Conservation (phyloP, 2,329 filamentous ascomycete species). For the Xylaria sp. region DNA sequence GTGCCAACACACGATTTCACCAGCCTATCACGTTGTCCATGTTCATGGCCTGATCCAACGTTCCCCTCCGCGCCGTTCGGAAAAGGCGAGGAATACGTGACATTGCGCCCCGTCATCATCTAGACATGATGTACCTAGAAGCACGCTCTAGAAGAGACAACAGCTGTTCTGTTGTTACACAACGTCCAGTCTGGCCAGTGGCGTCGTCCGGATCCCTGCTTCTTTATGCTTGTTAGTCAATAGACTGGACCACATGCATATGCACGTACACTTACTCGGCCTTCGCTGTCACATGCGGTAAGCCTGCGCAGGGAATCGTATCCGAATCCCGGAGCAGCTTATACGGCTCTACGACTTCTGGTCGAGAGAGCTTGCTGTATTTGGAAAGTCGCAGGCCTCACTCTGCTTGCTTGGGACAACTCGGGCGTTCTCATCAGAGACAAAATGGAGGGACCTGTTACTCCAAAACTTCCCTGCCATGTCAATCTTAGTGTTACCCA, state of each 20-base stretch:
- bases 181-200: constrained; percentile 32
- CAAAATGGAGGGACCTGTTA: constrained; percentile 19
- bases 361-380: constrained; percentile 19
- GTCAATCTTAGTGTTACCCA: constrained; percentile 29
- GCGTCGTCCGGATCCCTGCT: constrained; percentile 32
- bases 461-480: constrained; percentile 12
- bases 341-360: constrained; percentile 12
- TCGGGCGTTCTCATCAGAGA: background rate
- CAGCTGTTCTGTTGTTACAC: constrained; percentile 29
- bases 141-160: constrained; percentile 32
- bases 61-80: constrained; percentile 17
- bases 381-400: constrained; percentile 25
- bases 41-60: constrained; percentile 16
- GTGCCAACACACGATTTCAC: constrained; percentile 25
- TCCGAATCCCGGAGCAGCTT: constrained; percentile 30
- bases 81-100: constrained; percentile 11
- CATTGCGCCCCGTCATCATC: constrained; percentile 9
- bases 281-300: constrained; percentile 26
- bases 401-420: constrained; percentile 8
- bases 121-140: background rate
- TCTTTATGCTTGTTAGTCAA: constrained; percentile 34
- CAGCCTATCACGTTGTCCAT: background rate
- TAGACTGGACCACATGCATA: constrained; percentile 38
- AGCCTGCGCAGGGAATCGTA: constrained; percentile 20
- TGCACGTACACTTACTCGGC: constrained; percentile 29